Percentiles rank a stretch among this genome's conserved stretches.
phyloP scores from a whole-genome alignment of 73 alveolate species.

The Symbiodinium pilosum region DNA sequence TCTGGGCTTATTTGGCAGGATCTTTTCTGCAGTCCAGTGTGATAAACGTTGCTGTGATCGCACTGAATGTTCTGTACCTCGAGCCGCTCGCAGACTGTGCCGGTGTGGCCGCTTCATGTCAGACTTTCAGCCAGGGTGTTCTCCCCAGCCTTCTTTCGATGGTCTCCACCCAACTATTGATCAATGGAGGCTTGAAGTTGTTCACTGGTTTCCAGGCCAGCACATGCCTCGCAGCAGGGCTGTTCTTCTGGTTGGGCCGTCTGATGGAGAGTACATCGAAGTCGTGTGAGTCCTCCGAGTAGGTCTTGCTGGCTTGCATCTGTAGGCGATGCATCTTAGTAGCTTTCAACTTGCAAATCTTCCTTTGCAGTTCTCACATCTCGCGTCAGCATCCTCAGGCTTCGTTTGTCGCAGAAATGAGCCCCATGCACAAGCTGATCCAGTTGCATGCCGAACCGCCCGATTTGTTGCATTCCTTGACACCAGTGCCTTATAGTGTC shows the following conservation, averaged over 20 bases:
- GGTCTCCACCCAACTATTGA: slow-evolving; percentile 36
- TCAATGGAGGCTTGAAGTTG: slow-evolving; percentile 5
- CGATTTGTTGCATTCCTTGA: no score
- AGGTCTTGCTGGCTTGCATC: not conserved
- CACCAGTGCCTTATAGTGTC: not conserved
- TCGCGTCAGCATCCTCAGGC: not conserved
- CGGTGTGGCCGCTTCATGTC: slow-evolving; percentile 37
- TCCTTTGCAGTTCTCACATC: not conserved
- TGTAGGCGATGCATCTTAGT: not conserved
- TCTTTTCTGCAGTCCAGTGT: slow-evolving; percentile 44
- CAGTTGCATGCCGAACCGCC: not conserved
- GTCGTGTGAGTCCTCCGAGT: not conserved
- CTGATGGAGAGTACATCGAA: not conserved
- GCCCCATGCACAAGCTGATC: slow-evolving; percentile 3
- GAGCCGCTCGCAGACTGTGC: slow-evolving; percentile 39
- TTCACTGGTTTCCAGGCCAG: slow-evolving; percentile 21
- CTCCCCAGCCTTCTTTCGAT: slow-evolving; percentile 30
- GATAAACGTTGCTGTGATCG: slow-evolving; percentile 22
- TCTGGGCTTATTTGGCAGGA: slow-evolving; percentile 46
- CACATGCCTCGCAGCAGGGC: slow-evolving; percentile 38
- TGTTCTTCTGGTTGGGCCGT: slow-evolving; percentile 32
- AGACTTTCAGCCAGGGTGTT: slow-evolving; percentile 17
- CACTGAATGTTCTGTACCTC: slow-evolving; percentile 41
- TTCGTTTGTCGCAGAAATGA: not conserved
- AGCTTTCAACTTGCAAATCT: not conserved